A percentile compares a stretch with the other conserved stretches of the same genome.
These are phyloP conservation scores for Theobroma grandiflorum DNA, from an alignment of 441 rosid genomes.

Conservation along the genomic window DNA sequence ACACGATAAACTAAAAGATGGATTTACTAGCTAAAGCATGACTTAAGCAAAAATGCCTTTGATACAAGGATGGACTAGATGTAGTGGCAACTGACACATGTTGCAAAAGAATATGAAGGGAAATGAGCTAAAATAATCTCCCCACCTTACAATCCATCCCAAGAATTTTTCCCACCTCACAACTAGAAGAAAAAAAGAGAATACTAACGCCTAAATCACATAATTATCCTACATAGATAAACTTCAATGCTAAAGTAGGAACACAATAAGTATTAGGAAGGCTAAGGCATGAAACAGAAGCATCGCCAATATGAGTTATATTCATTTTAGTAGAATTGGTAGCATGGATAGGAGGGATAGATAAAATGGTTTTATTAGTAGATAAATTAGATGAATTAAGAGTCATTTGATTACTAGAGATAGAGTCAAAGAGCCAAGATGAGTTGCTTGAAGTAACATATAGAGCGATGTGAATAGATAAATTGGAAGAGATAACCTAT, in stretches of 20 bases:
- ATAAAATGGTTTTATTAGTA: too few relatives aligned
- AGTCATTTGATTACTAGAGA: neutral
- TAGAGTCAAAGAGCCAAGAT: neutral
- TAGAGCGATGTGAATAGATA: neutral
- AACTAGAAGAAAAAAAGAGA: neutral
- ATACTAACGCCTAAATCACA: neutral
- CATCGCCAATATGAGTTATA: neutral
- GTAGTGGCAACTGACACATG: neutral
- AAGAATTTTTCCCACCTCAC: too few relatives aligned
- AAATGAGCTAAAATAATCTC: neutral
- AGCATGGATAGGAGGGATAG: too few relatives aligned
- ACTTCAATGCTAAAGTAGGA: neutral
- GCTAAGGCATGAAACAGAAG: neutral
- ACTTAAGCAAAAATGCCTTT: slow-evolving; percentile 9
- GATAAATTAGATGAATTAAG: too few relatives aligned
- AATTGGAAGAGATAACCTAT: too few relatives aligned
- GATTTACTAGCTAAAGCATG: neutral
- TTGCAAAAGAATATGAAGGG: neutral
- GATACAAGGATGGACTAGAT: neutral
- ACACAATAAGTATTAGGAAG: neutral
- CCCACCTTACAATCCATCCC: too few relatives aligned
- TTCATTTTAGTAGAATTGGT: neutral
- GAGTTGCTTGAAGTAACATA: neutral
- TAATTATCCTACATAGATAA: neutral
- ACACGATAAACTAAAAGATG: neutral